phyloP scores from a whole-genome alignment of 331 rosid species.

The Pyrus hybrid region DNA sequence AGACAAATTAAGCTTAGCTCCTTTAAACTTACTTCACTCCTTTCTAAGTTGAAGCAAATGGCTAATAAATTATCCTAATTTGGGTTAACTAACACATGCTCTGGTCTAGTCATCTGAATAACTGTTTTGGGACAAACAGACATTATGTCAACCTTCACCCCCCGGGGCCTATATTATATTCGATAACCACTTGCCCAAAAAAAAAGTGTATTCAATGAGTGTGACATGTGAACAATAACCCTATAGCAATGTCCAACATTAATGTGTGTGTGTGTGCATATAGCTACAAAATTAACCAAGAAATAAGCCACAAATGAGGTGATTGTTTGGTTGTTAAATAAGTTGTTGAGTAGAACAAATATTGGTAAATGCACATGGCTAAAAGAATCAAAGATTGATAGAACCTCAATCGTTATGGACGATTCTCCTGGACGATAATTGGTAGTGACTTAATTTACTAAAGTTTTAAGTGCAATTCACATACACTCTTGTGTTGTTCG shows the following conservation, averaged over 20 bases:
- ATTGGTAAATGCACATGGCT: too few relatives aligned
- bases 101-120: neutral
- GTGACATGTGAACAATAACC: neutral
- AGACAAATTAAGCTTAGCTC: neutral
- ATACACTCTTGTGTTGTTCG: neutral
- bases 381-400: neutral
- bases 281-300: neutral
- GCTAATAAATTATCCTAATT: conserved; percentile 2
- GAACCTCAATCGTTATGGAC: neutral
- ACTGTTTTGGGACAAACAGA: neutral
- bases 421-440: neutral
- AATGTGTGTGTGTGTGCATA: neutral
- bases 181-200: neutral
- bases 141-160: conserved; percentile 4
- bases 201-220: neutral
- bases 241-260: neutral
- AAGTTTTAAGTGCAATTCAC: too few relatives aligned
- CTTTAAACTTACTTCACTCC: neutral
- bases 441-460: neutral
- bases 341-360: too few relatives aligned
- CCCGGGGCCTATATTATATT: neutral
- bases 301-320: neutral
- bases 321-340: neutral
- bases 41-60: neutral
- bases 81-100: conserved; percentile 12